Base-by-base conservation (phyloP, 169 alveolate species). In the Cryptosporidium ryanae region DNA sequence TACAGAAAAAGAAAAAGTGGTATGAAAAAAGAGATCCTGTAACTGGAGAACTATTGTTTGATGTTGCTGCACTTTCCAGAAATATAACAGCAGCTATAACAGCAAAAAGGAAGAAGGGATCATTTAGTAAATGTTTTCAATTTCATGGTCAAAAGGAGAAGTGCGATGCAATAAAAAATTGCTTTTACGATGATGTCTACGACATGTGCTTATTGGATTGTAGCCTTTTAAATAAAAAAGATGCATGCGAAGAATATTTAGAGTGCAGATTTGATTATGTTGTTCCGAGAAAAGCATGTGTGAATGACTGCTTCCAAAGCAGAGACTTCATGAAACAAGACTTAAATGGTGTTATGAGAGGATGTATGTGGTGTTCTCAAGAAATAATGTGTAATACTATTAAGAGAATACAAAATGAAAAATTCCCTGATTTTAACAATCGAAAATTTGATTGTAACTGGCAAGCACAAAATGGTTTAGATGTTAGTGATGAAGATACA, bases 311-410 rank as follows among this genome's bases (percentile, higher is more conserved):
- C 18, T 76, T 76, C 49, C 87, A 76, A 61, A 76, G 87, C 13
- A 54, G 87, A 13, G 27, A 76, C 23, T 76, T 76, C 46, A 34
- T 49, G 34, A 55, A 76, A 21, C 87, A 76, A 61, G 87, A 76
- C 38, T 17, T 76, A 29, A 61, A 76, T 59, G 87, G 87, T 2
- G 34, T 59, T n/a, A 76, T 76, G 68, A 76, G 87, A 43, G 87
- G 87, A 10, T 76, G 87, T 76, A 61, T 76, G 87, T 76, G 87
- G 87, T 76, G 87, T 43, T 57, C 64, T 2, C 87, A 76, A 23
- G 87, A 76, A 61, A 43, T 55, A 27, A 76, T 61, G 76, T 76
- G 87, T 61, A 59, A 59, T 21, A 34, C 87, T 3, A 55, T 76
- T 18, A 32, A 67, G 0, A 76, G 38, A 17, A n/a, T 76, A 43